phyloP scores from a whole-genome alignment of 2,329 filamentous ascomycete genomes.

The Rutstroemia sp. region DNA sequence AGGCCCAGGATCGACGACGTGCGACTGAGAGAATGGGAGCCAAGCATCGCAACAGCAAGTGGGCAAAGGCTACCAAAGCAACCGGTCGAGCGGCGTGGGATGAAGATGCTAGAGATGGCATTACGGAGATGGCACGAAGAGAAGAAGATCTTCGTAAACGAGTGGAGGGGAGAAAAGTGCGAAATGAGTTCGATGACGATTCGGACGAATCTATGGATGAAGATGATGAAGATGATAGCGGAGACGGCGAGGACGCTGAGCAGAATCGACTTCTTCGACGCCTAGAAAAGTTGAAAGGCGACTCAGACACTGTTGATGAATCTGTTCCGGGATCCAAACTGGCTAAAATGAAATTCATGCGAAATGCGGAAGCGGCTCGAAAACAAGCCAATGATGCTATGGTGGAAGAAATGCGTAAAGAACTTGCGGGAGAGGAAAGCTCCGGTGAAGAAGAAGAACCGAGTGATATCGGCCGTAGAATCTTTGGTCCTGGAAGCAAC shows the following conservation, averaged over 20 bases:
- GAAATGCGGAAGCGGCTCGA: slow-evolving; percentile 70
- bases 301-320: slow-evolving; percentile 39
- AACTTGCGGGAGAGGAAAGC: slow-evolving; percentile 58
- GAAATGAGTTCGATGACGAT: slow-evolving; percentile 34
- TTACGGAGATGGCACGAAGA: slow-evolving; percentile 56
- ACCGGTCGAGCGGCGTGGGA: slow-evolving; percentile 62
- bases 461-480: slow-evolving; percentile 59
- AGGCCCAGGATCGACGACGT: slow-evolving; percentile 53
- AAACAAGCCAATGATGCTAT: slow-evolving; percentile 77
- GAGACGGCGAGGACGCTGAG: slow-evolving; percentile 42
- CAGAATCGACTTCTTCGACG: slow-evolving; percentile 42
- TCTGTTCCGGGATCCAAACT: slow-evolving; percentile 55
- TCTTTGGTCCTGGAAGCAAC: slow-evolving; percentile 51
- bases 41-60: slow-evolving; percentile 64
- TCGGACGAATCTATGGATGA: slow-evolving; percentile 49
- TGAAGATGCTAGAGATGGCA: slow-evolving; percentile 57
- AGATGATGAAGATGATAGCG: slow-evolving; percentile 47
- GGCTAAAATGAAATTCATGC: slow-evolving; percentile 90
- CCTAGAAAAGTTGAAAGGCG: slow-evolving; percentile 37
- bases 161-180: slow-evolving; percentile 54
- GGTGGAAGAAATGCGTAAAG: slow-evolving; percentile 59
- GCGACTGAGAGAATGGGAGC: slow-evolving; percentile 65
- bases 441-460: slow-evolving; percentile 47
- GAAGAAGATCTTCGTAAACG: slow-evolving; percentile 60
- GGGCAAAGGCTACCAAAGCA: slow-evolving; percentile 61